Conservation (phyloP, 2,329 filamentous ascomycete genomes). For the Drechslera avenae region DNA sequence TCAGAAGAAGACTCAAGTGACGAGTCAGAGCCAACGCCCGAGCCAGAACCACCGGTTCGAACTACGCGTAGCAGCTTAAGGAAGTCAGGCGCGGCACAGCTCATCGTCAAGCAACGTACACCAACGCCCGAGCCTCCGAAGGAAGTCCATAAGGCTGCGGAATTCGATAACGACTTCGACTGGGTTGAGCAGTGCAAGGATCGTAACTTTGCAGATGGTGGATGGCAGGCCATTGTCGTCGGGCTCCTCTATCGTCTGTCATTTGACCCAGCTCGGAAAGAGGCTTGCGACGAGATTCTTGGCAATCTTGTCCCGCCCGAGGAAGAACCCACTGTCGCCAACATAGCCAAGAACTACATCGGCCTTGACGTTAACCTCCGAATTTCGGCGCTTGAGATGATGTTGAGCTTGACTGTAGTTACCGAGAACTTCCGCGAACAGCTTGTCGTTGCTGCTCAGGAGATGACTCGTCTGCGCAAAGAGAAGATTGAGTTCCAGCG, state of each 20-base stretch:
- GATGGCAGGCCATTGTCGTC: conserved; percentile 89
- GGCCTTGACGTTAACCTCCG: conserved; percentile 82
- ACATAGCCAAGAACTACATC: conserved; percentile 73
- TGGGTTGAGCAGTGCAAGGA: conserved; percentile 86
- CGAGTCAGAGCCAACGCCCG: conserved; percentile 57
- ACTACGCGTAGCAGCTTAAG: conserved; percentile 86
- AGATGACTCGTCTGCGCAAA: conserved; percentile 94
- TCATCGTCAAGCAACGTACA: conserved; percentile 43
- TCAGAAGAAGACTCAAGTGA: conserved; percentile 59
- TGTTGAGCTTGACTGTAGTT: conserved; percentile 83
- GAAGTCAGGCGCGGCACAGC: conserved; percentile 73
- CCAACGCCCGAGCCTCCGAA: conserved; percentile 46
- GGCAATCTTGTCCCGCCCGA: conserved; percentile 80
- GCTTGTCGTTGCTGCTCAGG: conserved; percentile 88
- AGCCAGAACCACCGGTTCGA: conserved; percentile 75
- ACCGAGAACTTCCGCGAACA: conserved; percentile 86
- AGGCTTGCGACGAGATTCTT: conserved; percentile 78
- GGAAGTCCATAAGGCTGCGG: conserved; percentile 68
- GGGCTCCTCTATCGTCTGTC: conserved; percentile 86
- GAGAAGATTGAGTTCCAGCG: conserved; percentile 93
- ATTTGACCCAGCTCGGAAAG: conserved; percentile 70
- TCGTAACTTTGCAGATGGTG: conserved; percentile 83
- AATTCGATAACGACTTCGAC: conserved; percentile 73
- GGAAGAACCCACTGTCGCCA: conserved; percentile 74
- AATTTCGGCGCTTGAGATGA: conserved; percentile 78